Percentiles rank a stretch among this genome's conserved stretches.
Evolutionary conservation across 805 yeast genomes (phyloP).

Genomic region (Hanseniaspora nectarophila): DNA sequence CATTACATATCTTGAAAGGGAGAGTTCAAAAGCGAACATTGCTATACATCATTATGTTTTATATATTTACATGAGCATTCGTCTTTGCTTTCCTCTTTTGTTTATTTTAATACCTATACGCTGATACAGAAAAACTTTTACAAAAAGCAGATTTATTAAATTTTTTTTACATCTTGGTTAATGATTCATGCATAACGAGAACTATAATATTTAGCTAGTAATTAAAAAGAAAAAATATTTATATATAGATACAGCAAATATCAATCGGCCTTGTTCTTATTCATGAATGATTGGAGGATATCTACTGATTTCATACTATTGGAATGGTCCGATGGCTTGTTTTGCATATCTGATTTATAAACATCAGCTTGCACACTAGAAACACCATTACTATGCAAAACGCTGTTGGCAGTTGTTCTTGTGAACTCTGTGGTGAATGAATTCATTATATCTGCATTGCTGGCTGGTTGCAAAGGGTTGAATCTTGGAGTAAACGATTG

Average conservation of each 20-base stretch:
- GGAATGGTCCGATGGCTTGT: neutral
- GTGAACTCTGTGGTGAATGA: constrained; percentile 8
- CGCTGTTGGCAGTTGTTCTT: constrained; percentile 8
- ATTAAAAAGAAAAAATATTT: no score
- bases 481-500: neutral
- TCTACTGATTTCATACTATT: constrained; percentile 6
- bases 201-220: no score
- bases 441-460: neutral
- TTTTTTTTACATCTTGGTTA: no score
- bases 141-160: no score
- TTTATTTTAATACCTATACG: constrained; percentile 7
- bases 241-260: neutral
- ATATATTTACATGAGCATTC: neutral
- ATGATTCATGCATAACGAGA: no score
- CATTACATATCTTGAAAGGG: neutral
- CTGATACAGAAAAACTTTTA: no score
- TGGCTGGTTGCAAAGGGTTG: neutral
- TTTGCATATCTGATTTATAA: neutral
- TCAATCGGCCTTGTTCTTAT: neutral
- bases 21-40: no score
- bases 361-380: neutral
- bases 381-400: neutral
- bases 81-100: neutral
- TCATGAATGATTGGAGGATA: constrained; percentile 8
- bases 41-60: neutral